Evolutionary conservation across 805 yeast genomes (phyloP), one percentile per base, ranked within the genome.

Genomic region (Phaffomyces thermotolerans): DNA sequence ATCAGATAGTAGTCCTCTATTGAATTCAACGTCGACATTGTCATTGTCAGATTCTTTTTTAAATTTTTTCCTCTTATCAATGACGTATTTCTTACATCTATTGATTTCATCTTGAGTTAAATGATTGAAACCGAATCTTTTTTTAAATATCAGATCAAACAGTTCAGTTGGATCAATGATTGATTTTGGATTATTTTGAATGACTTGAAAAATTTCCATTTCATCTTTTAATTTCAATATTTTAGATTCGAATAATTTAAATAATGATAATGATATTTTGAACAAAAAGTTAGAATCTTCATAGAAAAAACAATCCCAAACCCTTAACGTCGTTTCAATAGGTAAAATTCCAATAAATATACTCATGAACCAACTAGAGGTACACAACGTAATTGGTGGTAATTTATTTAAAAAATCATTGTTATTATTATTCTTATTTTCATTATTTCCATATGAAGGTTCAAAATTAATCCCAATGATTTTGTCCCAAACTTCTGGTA

Each of bases 351-450:
- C 96, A 31, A 93, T 88, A 64, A 85, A 93, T n/a, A 87, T 76
- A 54, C 96, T 85, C 98, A 93, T 91, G 59, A 93, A 93, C 99
- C 99, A 93, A 43, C 95, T 81, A 0, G 96, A 91, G 1, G 98
- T 93, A 52, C 95, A 93, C 37, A 93, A 71, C 1, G 96, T 85
- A 4, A 93, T 75, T 2, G 97, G 95, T 1, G 99, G 98, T 36
- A 90, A 65, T 52, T 84, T 81, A 14, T 78, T 72, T 29, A 91
- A 70, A 47, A 86, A 80, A 56, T 74, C 70, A 37, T 68, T 57
- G 27, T 52, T 15, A 20, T 15, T 65, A 15, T 57, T n/a, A 3
- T 34, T 34, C 27, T 51, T 59, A 18, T 18, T 6, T 23, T 23
- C 8, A 18, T 8, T 24, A 12, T 14, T n/a, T 4, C 24, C 9